Percentiles rank a stretch among this genome's conserved stretches.
phyloP scores from a whole-genome alignment of 2,329 filamentous ascomycete species.

The Seiridium cupressi region DNA sequence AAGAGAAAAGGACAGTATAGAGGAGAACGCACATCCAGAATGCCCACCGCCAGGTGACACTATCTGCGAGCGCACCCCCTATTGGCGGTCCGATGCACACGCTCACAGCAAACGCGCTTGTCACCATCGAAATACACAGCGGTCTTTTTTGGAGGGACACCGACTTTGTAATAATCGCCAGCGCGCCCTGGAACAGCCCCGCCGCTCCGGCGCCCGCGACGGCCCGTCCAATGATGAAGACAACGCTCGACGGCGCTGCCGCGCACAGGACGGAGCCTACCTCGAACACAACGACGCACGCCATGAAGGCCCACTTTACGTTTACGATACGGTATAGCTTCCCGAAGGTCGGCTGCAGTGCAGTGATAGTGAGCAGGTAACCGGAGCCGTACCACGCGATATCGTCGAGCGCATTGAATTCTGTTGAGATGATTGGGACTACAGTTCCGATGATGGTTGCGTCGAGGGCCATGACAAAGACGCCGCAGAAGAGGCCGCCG shows the following conservation, averaged over 20 bases:
- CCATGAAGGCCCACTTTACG: slow-evolving; percentile 10
- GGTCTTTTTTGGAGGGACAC: slow-evolving; percentile 39
- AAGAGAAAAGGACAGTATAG: slow-evolving; percentile 17
- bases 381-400: slow-evolving; percentile 38
- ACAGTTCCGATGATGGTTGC: slow-evolving; percentile 16
- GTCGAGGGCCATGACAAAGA: not conserved
- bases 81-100: slow-evolving; percentile 19
- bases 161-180: slow-evolving; percentile 27
- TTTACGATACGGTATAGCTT: slow-evolving; percentile 35
- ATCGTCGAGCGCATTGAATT: slow-evolving; percentile 33
- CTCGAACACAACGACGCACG: slow-evolving; percentile 13
- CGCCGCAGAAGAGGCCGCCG: not conserved
- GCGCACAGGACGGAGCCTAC: slow-evolving; percentile 32
- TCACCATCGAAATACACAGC: slow-evolving; percentile 37
- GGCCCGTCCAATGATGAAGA: slow-evolving; percentile 24
- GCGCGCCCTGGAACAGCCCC: slow-evolving; percentile 22
- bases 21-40: slow-evolving; percentile 8
- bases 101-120: slow-evolving; percentile 39
- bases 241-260: slow-evolving; percentile 14
- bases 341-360: slow-evolving; percentile 38
- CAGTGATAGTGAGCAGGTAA: slow-evolving; percentile 32
- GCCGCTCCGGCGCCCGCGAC: slow-evolving; percentile 22
- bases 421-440: slow-evolving; percentile 35
- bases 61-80: slow-evolving; percentile 18
- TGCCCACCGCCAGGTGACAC: slow-evolving; percentile 10